These are phyloP conservation scores for Phlyctochytrium bullatum DNA, from an alignment of 192 early-diverging fungal species.

Conservation along the genomic window DNA sequence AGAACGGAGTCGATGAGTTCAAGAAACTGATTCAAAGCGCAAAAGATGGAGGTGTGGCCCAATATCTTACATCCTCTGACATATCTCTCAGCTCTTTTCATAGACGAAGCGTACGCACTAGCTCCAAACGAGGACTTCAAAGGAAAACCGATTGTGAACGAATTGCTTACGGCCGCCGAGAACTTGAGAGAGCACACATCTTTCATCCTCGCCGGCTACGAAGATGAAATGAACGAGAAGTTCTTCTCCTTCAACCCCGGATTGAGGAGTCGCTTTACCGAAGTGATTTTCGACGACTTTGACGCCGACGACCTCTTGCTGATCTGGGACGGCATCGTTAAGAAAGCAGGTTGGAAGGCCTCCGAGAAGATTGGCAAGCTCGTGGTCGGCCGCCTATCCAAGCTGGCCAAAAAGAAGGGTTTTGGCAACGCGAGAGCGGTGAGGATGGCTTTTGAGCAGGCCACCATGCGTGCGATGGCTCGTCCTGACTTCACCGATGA, in stretches of 20 bases:
- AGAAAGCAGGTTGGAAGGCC: slow-evolving; percentile 27
- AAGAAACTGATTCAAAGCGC: slow-evolving; percentile 20
- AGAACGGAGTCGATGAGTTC: slow-evolving; percentile 35
- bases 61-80: slow-evolving; percentile 2
- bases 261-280: slow-evolving; percentile 31
- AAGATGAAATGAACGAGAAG: slow-evolving; percentile 38
- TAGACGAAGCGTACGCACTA: slow-evolving; percentile 30
- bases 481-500: slow-evolving; percentile 21
- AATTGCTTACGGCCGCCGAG: slow-evolving; percentile 25
- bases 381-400: slow-evolving; percentile 20
- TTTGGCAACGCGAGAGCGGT: slow-evolving; percentile 44
- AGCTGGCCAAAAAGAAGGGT: slow-evolving; percentile 27
- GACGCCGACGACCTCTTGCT: slow-evolving; percentile 27
- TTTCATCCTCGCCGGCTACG: slow-evolving; percentile 37
- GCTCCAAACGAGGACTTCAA: slow-evolving; percentile 23
- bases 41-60: slow-evolving; percentile 31
- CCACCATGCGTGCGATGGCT: slow-evolving; percentile 27
- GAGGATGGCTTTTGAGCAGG: slow-evolving; percentile 29
- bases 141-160: slow-evolving; percentile 32
- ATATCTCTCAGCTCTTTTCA: neutral
- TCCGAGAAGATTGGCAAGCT: slow-evolving; percentile 22
- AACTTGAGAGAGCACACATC: slow-evolving; percentile 34
- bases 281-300: slow-evolving; percentile 35
- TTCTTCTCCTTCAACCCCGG: slow-evolving; percentile 37
- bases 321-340: slow-evolving; percentile 33